phyloP scores from a whole-genome alignment of 1,284 basidiomycete species.

The Acaromyces ingoldii region DNA sequence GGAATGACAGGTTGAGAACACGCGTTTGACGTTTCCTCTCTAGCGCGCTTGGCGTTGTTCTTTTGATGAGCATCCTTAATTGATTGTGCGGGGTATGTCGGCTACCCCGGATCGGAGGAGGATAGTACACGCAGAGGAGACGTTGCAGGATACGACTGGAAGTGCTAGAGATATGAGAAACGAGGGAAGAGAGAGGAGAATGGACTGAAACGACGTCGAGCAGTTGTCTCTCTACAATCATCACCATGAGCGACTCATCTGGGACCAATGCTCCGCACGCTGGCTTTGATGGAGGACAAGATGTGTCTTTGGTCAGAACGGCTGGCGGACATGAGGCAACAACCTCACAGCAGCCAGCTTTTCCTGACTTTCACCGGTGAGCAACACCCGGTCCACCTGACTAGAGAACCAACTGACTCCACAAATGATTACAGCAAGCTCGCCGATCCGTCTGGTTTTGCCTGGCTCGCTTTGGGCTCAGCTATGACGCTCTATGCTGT shows the following conservation, averaged over 20 bases:
- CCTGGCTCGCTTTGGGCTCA: conserved; percentile 1
- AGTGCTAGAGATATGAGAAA: too few relatives aligned
- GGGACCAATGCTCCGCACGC: not conserved
- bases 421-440: not conserved
- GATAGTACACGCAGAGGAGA: too few relatives aligned
- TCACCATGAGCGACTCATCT: not conserved
- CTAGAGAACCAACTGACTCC: not conserved
- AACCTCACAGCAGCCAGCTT: not conserved
- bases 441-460: conserved; percentile 1
- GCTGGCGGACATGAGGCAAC: not conserved
- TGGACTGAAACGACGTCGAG: too few relatives aligned
- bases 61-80: too few relatives aligned
- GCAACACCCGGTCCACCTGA: not conserved
- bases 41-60: too few relatives aligned
- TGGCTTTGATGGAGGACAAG: not conserved
- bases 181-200: too few relatives aligned
- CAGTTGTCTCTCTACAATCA: too few relatives aligned
- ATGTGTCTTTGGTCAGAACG: not conserved
- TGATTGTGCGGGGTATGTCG: too few relatives aligned
- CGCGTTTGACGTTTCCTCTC: too few relatives aligned
- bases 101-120: too few relatives aligned
- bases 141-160: too few relatives aligned
- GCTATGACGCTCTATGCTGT: not conserved
- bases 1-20: too few relatives aligned
- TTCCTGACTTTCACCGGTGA: conserved; percentile 1